Base-by-base conservation (phyloP, 2,329 filamentous ascomycete species). In the Botrytis squamosa region DNA sequence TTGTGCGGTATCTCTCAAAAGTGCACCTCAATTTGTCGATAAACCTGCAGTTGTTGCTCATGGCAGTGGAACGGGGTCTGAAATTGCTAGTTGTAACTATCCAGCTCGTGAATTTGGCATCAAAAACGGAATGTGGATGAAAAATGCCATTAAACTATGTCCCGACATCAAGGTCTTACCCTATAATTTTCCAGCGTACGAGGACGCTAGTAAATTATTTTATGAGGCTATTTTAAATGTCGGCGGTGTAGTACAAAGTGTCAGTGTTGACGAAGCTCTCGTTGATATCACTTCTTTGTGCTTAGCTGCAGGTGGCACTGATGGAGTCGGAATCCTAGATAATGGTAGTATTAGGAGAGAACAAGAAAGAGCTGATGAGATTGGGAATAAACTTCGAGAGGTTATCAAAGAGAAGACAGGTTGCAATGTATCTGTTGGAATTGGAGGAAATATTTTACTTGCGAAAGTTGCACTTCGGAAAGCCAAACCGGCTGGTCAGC, bases 121-220 rank as follows among this genome's bases (percentile, higher is more conserved):
- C 72, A 97, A 95, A 81, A 99, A 99, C 78, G 97, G 97, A 55
- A 99, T 98, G 96, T 99, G 97, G 96, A 98, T 99, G 95, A 97
- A 95, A 81, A 87, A 88, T 49, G 96, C 96, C 0, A 86, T 92
- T 74, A 91, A 96, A 77, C 82, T 96, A 29, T 99, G 94, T 80
- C 91, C 95, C 0, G 89, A 94, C 36, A 85, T 99, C 29, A 94
- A 97, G 77, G 91, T 98, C 2, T 81, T 99, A n/a, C 93, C 95
- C 0, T 99, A 99, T 79, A 95, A 99, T 80, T 99, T 98, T 80
- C 91, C 93, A 2, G 95, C 91, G 0, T 99, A 99, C 78, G 96
- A 99, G 84, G 92, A 95, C 74, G 94, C 95, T 1, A 99, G 96
- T 80, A 88, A 89, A 73, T 86, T 89, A 4, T 99, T 99, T 78